phyloP scores from a whole-genome alignment of 2,329 filamentous ascomycete genomes.

The Fusarium metavorans region DNA sequence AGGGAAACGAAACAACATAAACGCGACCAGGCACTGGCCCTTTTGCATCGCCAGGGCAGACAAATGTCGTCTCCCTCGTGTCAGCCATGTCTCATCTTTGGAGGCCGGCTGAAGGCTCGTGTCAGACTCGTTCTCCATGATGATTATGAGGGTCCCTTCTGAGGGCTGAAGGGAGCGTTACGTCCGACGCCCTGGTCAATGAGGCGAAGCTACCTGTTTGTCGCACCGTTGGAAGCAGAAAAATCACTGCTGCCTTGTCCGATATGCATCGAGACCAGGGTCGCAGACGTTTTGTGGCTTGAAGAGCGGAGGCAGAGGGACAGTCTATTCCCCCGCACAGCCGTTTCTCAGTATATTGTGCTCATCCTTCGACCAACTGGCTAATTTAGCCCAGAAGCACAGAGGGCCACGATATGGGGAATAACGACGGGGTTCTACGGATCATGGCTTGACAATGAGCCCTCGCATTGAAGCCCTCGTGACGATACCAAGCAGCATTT shows the following conservation, averaged over 20 bases:
- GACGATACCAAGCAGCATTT: background rate
- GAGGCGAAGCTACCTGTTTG: background rate
- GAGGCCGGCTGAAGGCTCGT: slow-evolving; percentile 30
- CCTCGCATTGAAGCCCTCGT: background rate
- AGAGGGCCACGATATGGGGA: background rate
- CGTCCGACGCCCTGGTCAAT: slow-evolving; percentile 7
- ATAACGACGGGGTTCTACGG: background rate
- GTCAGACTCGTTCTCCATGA: slow-evolving; percentile 13
- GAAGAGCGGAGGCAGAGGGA: background rate
- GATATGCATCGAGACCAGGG: background rate
- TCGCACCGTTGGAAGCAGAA: background rate
- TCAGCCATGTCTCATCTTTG: slow-evolving; percentile 10
- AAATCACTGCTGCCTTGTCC: background rate
- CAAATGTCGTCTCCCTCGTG: slow-evolving; percentile 20
- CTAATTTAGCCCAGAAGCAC: background rate
- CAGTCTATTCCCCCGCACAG: background rate
- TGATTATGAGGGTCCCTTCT: background rate
- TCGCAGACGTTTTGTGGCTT: background rate
- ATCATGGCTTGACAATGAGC: background rate
- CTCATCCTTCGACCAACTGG: background rate
- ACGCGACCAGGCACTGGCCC: slow-evolving; percentile 18
- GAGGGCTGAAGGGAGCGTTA: background rate
- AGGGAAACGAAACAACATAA: slow-evolving; percentile 13
- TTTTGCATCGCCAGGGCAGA: background rate
- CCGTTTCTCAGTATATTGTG: background rate